A percentile compares a stretch with the other conserved stretches of the same genome.
Conservation (phyloP, 352 stramenopile species). For the Globisporangium solare region DNA sequence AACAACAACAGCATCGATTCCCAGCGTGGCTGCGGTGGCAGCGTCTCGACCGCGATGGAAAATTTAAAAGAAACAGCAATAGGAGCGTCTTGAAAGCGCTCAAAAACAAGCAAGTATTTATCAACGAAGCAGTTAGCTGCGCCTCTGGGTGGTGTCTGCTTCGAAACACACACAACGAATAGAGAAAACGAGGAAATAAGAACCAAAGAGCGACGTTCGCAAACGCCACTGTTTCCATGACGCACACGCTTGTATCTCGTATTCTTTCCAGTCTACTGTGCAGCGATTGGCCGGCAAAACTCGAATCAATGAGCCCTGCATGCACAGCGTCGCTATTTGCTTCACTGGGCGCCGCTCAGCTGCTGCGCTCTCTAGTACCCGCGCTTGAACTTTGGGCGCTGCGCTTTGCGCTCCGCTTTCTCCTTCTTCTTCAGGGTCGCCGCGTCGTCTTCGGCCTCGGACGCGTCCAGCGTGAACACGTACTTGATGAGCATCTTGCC, state of each 20-base stretch:
- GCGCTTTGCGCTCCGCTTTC: conserved; percentile 65
- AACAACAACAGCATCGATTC: not conserved
- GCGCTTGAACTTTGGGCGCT: conserved; percentile 47
- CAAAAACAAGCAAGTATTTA: not conserved
- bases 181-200: not conserved
- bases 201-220: no score
- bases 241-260: not conserved
- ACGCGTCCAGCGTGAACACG: conserved; percentile 64
- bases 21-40: no score
- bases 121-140: not conserved
- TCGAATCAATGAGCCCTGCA: no score
- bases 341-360: not conserved
- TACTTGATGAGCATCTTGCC: conserved; percentile 77
- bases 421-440: conserved; percentile 66
- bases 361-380: conserved; percentile 19
- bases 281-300: no score
- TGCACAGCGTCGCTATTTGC: no score
- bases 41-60: conserved; percentile 16
- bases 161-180: not conserved
- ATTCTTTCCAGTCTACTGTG: not conserved
- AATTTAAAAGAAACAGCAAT: conserved; percentile 9
- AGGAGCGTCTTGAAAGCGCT: not conserved
- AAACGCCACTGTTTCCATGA: no score
- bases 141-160: not conserved
- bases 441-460: conserved; percentile 51